Conservation (phyloP, 1,139 yeast species). For the Kurtzmaniella quercitrusa region DNA sequence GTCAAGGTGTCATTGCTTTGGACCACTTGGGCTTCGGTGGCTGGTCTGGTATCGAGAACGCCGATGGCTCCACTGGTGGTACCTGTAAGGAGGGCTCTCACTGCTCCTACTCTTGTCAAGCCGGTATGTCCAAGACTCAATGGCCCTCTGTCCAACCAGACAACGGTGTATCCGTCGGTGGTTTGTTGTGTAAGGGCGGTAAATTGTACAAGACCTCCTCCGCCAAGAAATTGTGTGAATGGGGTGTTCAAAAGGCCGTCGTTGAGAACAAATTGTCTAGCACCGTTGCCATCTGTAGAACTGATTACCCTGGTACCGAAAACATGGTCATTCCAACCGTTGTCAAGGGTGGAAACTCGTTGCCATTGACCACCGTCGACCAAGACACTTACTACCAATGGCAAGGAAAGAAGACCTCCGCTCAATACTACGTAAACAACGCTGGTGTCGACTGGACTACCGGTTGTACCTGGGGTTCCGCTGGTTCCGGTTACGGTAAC, state of each 20-base stretch:
- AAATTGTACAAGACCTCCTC: slow-evolving; percentile 75
- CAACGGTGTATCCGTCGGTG: slow-evolving; percentile 88
- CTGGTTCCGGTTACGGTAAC: slow-evolving; percentile 84
- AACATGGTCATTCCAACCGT: slow-evolving; percentile 94
- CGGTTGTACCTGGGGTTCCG: slow-evolving; percentile 91
- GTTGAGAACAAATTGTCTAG: slow-evolving; percentile 63
- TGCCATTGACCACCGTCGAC: slow-evolving; percentile 76
- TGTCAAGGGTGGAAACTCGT: slow-evolving; percentile 61
- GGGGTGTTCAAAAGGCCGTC: slow-evolving; percentile 70
- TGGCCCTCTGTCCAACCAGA: slow-evolving; percentile 88
- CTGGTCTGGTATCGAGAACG: slow-evolving; percentile 76
- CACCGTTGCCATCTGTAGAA: slow-evolving; percentile 86
- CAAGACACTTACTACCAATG: slow-evolving; percentile 73
- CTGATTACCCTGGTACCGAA: slow-evolving; percentile 99
- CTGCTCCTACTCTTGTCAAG: slow-evolving; percentile 95
- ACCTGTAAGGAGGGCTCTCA: slow-evolving; percentile 79
- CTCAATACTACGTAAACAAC: slow-evolving; percentile 95
- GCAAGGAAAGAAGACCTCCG: slow-evolving; percentile 80
- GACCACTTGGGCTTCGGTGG: slow-evolving; percentile 85
- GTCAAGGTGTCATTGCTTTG: slow-evolving; percentile 83
- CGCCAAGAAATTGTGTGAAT: slow-evolving; percentile 65
- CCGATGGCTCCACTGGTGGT: slow-evolving; percentile 60
- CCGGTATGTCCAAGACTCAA: slow-evolving; percentile 97
- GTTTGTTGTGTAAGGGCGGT: slow-evolving; percentile 76
- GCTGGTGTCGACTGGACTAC: slow-evolving; percentile 88